Evolutionary conservation across 371 early-diverging fungal species (phyloP), one percentile per base, ranked within the genome.

Genomic region (Capillidium rhysosporum): DNA sequence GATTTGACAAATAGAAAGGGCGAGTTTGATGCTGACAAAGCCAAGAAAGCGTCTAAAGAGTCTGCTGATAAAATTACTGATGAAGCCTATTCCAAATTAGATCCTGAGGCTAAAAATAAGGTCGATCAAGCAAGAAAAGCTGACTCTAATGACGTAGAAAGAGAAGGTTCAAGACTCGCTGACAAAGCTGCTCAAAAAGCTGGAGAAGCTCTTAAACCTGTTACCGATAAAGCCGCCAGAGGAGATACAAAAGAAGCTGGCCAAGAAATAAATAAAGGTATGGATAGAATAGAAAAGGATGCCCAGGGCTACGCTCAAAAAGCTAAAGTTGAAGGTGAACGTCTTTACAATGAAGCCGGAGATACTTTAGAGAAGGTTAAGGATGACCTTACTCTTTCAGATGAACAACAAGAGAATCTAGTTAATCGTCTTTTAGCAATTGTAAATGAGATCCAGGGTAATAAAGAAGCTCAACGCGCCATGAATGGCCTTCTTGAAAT

Each of bases 381-480:
- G 39, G n/a, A 52, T 10, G 46, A 54, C 25, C 9, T 45, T 10
- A 18, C 25, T 2, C 48, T 63, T 5, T 25, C 51, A 8, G 34
- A 38, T 1, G 59, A 60, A 45, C 57, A 63, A 52, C 56, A 56
- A 24, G 56, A 61, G 12, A 14, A n/a, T 0, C 52, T 58, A 9
- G 26, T 56, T 4, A 41, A 40, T 10, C 55, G 64, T 21, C 43
- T 64, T 16, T 56, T 57, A 25, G 57, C 46, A 31, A 43, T 59
- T 26, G 49, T 61, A 28, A 16, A 59, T 9, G 57, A 64, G 38
- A 31, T 39, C n/a, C 69, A 65, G 12, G 51, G 46, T 9, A 57
- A 57, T 29, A 57, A 55, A 26, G 69, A 69, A 55, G 65, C 57
- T 56, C 67, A 64, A 52, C 31, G 57, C 18, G 67, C 64, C 14